phyloP scores from a whole-genome alignment of 768 basidiomycete species.

The Lepiota subincarnata region DNA sequence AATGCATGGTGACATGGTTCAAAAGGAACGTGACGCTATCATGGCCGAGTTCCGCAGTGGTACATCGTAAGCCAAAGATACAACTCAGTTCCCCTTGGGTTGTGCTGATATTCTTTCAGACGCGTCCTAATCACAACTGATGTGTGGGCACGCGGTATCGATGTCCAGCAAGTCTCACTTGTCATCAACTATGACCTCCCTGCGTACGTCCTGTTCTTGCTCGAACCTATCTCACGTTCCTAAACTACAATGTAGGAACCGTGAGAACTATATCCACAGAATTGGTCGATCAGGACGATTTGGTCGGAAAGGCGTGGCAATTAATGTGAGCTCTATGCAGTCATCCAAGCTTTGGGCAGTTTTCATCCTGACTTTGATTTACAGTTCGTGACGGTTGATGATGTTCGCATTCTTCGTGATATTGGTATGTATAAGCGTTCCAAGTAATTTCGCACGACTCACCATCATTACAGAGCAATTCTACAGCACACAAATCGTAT shows the following conservation, averaged over 20 bases:
- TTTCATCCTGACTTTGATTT: slow-evolving; percentile 16
- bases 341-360: slow-evolving; percentile 4
- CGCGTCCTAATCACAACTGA: slow-evolving; percentile 95
- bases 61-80: slow-evolving; percentile 65
- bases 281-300: slow-evolving; percentile 99
- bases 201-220: slow-evolving; percentile 50
- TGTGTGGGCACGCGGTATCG: slow-evolving; percentile 97
- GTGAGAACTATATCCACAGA: slow-evolving; percentile 99
- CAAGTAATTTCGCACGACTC: neutral
- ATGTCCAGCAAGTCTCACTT: slow-evolving; percentile 95
- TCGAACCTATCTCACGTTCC: slow-evolving; percentile 1
- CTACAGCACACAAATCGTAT: slow-evolving; percentile 91
- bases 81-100: slow-evolving; percentile 9
- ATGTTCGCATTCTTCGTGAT: slow-evolving; percentile 94
- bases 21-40: slow-evolving; percentile 92
- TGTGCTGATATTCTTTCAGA: slow-evolving; percentile 34
- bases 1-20: slow-evolving; percentile 96
- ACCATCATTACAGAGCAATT: slow-evolving; percentile 73
- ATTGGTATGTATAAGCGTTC: slow-evolving; percentile 59
- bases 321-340: slow-evolving; percentile 66
- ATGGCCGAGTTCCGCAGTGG: slow-evolving; percentile 96
- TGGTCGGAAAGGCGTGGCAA: slow-evolving; percentile 98
- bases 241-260: slow-evolving; percentile 50
- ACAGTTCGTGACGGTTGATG: slow-evolving; percentile 91
- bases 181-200: slow-evolving; percentile 98